Evolutionary conservation across 192 early-diverging fungal genomes (phyloP).

Genomic region (Gamsiella multidivaricata): DNA sequence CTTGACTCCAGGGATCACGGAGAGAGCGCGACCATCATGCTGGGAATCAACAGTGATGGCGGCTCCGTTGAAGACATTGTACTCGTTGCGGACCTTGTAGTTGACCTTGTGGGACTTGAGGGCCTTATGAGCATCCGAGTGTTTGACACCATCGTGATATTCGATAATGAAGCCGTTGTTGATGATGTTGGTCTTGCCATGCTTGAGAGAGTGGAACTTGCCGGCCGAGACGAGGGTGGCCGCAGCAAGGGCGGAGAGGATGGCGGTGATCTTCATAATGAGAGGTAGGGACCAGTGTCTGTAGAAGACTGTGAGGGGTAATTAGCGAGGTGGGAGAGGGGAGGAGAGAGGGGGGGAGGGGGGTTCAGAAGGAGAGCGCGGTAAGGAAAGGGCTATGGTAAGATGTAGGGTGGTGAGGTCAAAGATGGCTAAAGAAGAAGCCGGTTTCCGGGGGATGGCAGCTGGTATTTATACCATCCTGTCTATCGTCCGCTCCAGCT

Average conservation of each 20-base stretch:
- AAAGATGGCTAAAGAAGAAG: too few species aligned
- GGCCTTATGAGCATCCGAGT: slow-evolving; percentile 19
- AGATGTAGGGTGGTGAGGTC: too few species aligned
- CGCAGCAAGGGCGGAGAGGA: slow-evolving; percentile 43
- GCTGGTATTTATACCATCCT: too few species aligned
- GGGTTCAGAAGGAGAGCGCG: too few species aligned
- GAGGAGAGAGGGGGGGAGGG: neutral
- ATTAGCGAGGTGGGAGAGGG: neutral
- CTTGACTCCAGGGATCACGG: slow-evolving; percentile 50
- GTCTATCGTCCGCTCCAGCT: too few species aligned
- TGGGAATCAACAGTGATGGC: slow-evolving; percentile 53
- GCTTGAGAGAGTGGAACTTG: slow-evolving; percentile 28
- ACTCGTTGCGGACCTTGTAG: slow-evolving; percentile 58
- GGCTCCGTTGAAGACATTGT: slow-evolving; percentile 59
- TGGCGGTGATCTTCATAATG: slow-evolving; percentile 40
- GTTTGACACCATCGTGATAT: slow-evolving; percentile 24
- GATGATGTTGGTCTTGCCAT: slow-evolving; percentile 9
- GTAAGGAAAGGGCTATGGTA: too few species aligned
- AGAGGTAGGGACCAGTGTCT: neutral
- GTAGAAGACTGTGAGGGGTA: slow-evolving; percentile 35
- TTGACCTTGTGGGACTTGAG: slow-evolving; percentile 27
- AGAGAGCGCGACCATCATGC: slow-evolving; percentile 35
- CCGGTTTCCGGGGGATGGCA: too few species aligned
- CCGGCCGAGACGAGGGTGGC: slow-evolving; percentile 50
- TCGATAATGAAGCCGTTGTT: slow-evolving; percentile 37